These are phyloP conservation scores for Penicillium maclennaniae DNA, from an alignment of 495 filamentous ascomycete genomes.

Conservation along the genomic window DNA sequence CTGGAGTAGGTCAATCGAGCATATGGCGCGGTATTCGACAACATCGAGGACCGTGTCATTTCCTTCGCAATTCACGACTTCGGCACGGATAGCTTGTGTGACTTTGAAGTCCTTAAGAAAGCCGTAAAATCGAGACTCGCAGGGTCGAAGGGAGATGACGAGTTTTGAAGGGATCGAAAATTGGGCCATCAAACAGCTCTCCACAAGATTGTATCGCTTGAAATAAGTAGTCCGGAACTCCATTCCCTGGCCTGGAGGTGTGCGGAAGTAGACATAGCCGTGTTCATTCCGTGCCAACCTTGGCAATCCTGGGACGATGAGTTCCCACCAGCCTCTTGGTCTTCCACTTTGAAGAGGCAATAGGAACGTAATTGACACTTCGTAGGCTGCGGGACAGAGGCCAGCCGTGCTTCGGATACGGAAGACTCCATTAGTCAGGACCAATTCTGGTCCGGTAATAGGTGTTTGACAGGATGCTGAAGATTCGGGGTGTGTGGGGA, in stretches of 20 bases:
- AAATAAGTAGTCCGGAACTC: slow-evolving; percentile 35
- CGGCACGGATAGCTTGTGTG: slow-evolving; percentile 25
- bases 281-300: slow-evolving; percentile 15
- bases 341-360: slow-evolving; percentile 17
- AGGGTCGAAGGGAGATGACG: slow-evolving; percentile 28
- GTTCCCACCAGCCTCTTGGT: slow-evolving; percentile 27
- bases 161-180: slow-evolving; percentile 25
- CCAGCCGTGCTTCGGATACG: slow-evolving; percentile 14
- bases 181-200: slow-evolving; percentile 35
- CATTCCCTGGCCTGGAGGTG: slow-evolving; percentile 25
- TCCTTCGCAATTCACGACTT: background rate
- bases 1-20: slow-evolving; percentile 28
- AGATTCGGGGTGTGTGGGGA: background rate
- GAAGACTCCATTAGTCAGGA: slow-evolving; percentile 20
- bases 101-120: slow-evolving; percentile 32
- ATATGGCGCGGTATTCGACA: slow-evolving; percentile 30
- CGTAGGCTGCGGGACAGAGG: slow-evolving; percentile 17
- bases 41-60: background rate
- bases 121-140: slow-evolving; percentile 26
- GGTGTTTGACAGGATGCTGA: background rate
- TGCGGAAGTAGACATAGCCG: slow-evolving; percentile 32
- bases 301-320: slow-evolving; percentile 33
- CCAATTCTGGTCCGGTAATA: slow-evolving; percentile 14
- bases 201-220: slow-evolving; percentile 22
- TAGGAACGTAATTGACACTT: slow-evolving; percentile 18